These are phyloP conservation scores for Tulasnella sp. DNA, from an alignment of 768 basidiomycete genomes.

Conservation along the genomic window DNA sequence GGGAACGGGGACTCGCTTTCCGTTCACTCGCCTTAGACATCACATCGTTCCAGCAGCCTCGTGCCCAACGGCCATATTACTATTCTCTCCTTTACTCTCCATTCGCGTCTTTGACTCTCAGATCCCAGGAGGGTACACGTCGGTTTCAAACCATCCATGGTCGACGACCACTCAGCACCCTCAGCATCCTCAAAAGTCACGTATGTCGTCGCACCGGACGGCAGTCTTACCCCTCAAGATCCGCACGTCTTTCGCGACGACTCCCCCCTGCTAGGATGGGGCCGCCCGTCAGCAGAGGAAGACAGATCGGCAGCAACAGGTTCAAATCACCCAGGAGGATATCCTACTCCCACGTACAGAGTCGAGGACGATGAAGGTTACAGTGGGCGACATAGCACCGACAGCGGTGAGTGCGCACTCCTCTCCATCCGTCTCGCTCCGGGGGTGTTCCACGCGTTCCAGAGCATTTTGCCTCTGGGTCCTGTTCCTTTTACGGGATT, in stretches of 20 bases:
- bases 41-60: constrained; percentile 2
- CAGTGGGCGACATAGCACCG: constrained; percentile 9
- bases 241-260: constrained; percentile 5
- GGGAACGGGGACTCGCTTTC: constrained; percentile 1
- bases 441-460: background rate
- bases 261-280: constrained; percentile 21
- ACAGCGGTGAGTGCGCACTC: constrained; percentile 15
- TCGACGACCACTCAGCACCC: background rate
- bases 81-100: constrained; percentile 10
- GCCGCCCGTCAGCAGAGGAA: background rate
- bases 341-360: background rate
- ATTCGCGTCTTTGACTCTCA: background rate
- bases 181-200: constrained; percentile 4
- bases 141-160: background rate
- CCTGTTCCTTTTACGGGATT: background rate
- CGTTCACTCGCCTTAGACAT: constrained; percentile 2
- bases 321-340: constrained; percentile 5
- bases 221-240: background rate
- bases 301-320: background rate
- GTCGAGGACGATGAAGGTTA: constrained; percentile 8
- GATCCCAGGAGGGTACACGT: background rate
- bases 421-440: background rate
- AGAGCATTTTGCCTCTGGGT: background rate
- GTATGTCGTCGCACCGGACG: constrained; percentile 5
- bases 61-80: background rate